Percentiles rank a stretch among this genome's conserved stretches.
Conservation (phyloP, 2,329 filamentous ascomycete genomes). For the Colletotrichum sp. region DNA sequence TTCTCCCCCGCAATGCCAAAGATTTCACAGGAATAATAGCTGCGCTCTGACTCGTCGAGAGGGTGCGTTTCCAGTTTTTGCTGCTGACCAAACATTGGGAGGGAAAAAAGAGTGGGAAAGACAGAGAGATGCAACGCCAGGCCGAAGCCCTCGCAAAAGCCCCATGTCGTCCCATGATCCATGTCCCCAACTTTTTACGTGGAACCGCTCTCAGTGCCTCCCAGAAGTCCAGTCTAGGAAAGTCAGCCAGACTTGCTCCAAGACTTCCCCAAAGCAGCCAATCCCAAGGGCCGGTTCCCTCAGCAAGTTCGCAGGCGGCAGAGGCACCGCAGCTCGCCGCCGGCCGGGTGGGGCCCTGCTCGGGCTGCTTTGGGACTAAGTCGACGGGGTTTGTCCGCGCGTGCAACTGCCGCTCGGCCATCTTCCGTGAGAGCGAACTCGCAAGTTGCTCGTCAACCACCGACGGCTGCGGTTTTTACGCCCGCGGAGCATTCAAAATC, state of each 20-base stretch:
- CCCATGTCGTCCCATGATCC: neutral
- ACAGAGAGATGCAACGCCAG: neutral
- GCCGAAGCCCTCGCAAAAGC: neutral
- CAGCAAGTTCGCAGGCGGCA: neutral
- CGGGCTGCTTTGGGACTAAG: neutral
- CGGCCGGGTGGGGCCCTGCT: neutral
- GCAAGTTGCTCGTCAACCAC: neutral
- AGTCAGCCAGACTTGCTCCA: neutral
- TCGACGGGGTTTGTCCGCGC: constrained; percentile 9
- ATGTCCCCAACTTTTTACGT: neutral
- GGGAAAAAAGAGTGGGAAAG: neutral
- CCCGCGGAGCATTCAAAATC: constrained; percentile 2
- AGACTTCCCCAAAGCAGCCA: neutral
- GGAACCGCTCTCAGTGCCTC: neutral
- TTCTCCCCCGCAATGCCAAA: constrained; percentile 1
- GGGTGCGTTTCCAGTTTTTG: neutral
- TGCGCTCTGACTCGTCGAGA: constrained; percentile 8
- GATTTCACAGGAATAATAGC: neutral
- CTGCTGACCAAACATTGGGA: neutral
- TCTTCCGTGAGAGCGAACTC: constrained; percentile 7
- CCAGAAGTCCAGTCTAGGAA: neutral
- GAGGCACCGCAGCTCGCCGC: constrained; percentile 3
- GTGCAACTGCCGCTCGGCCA: constrained; percentile 14
- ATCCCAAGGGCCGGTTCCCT: neutral
- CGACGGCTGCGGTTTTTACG: neutral